Evolutionary conservation across 1,284 basidiomycete species (phyloP).

Genomic region (Volvariella volvacea): DNA sequence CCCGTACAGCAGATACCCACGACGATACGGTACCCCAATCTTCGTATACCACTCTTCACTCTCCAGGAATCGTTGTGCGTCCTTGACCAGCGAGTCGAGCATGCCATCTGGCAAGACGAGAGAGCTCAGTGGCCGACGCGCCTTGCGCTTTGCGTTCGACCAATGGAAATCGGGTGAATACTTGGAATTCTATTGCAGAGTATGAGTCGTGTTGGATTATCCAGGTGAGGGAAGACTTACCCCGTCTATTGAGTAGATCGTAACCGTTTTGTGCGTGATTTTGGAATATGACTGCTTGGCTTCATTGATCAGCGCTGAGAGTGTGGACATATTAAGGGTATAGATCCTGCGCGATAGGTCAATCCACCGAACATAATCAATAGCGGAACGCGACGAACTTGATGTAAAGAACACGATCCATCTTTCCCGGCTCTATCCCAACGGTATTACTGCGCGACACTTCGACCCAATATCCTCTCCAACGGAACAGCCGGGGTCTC

Average conservation of each 20-base stretch:
- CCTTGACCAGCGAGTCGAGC: slow-evolving; percentile 37
- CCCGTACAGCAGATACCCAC: slow-evolving; percentile 49
- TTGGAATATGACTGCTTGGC: slow-evolving; percentile 34
- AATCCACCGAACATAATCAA: not conserved
- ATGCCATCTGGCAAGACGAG: slow-evolving; percentile 41
- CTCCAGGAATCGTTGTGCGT: slow-evolving; percentile 42
- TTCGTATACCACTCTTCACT: slow-evolving; percentile 44
- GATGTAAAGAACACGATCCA: slow-evolving; percentile 19
- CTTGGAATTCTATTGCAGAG: slow-evolving; percentile 15
- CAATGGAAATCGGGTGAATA: slow-evolving; percentile 29
- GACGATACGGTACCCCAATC: slow-evolving; percentile 46
- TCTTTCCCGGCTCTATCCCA: slow-evolving; percentile 8
- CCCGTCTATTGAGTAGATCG: slow-evolving; percentile 32
- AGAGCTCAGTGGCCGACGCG: slow-evolving; percentile 38
- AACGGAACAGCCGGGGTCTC: slow-evolving; percentile 39
- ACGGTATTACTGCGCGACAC: slow-evolving; percentile 19
- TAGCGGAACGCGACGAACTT: slow-evolving; percentile 19
- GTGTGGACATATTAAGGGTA: slow-evolving; percentile 34
- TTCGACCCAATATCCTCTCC: slow-evolving; percentile 43
- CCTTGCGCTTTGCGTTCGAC: slow-evolving; percentile 38
- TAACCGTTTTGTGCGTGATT: slow-evolving; percentile 35
- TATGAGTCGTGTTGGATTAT: not conserved
- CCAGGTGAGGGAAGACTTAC: slow-evolving; percentile 15
- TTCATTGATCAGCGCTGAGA: slow-evolving; percentile 39
- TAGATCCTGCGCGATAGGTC: slow-evolving; percentile 29